Evolutionary conservation across 805 yeast species (phyloP).

Genomic region (Ascoidea asiatica): DNA sequence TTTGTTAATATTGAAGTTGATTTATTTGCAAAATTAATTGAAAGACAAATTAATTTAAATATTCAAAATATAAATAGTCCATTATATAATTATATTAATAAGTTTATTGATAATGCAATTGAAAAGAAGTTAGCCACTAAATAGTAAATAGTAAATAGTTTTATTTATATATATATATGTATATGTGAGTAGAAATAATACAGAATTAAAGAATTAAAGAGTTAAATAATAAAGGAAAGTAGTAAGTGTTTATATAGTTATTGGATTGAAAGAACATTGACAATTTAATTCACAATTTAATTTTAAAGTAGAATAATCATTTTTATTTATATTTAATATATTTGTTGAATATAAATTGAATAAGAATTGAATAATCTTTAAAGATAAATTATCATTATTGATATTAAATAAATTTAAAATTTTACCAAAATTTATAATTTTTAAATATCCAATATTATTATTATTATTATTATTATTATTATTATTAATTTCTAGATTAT

Average conservation of each 20-base stretch:
- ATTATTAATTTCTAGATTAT: no score
- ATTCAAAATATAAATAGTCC: constrained; percentile 24
- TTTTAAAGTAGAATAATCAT: no score
- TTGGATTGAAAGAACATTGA: no score
- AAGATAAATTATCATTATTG: constrained; percentile 71
- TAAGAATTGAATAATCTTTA: constrained; percentile 84
- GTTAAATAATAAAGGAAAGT: no score
- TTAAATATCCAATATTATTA: constrained; percentile 40
- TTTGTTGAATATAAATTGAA: constrained; percentile 76
- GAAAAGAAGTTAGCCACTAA: constrained; percentile 23
- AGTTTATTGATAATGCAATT: constrained; percentile 32
- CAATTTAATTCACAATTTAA: no score
- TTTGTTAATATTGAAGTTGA: constrained; percentile 89
- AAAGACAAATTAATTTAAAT: constrained; percentile 55
- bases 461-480: constrained; percentile 25
- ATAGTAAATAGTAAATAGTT: no score
- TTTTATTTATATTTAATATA: no score
- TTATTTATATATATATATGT: no score
- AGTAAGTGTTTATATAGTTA: no score
- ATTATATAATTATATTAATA: no score
- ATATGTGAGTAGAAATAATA: no score
- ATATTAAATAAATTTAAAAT: constrained; percentile 42
- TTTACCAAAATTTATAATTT: constrained; percentile 59
- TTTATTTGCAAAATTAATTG: constrained; percentile 81
- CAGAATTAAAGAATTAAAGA: no score